Base-by-base conservation (phyloP, 1,284 basidiomycete genomes). In the Cryptococcus jaspeensis region DNA sequence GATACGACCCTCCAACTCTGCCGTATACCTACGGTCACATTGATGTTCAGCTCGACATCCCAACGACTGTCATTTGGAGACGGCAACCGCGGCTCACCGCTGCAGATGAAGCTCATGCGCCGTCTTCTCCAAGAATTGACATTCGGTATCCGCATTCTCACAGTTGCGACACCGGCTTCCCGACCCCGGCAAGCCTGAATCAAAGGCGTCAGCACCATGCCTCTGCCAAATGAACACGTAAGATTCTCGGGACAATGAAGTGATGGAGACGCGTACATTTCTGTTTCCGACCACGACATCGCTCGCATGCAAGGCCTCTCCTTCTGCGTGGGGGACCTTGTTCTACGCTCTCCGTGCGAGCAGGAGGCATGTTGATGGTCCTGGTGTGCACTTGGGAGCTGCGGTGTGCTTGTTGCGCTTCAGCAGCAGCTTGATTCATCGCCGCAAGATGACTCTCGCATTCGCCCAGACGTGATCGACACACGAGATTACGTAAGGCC, bases 121-220 rank as follows among this genome's bases (percentile, higher is more conserved):
- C n/a, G 47, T 44, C 48, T 50, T 55, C 32, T 55, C 54, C 12
- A 55, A 41, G n/a, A 50, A 50, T 12, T 50, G 39, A 49, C 54
- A 55, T 22, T 18, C 18, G 9, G 35, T 28, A 39, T 50, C 41
- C 12, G 54, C 54, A 18, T 49, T 38, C 15, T 50, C 39, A 45
- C 54, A 55, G 40, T 50, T 55, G 20, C 54, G n/a, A 51, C 54
- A 55, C n/a, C 49, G 38, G 40, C 54, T 55, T 15, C 41, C 54
- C 18, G 42, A 20, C 3, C 54, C 54, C 18, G 54, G 54, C 18
- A 55, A 35, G 36, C 54, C 54, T 55, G 28, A 32, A 9, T 9
- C 5, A 5, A 4, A 32, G 28, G 4, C 9, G 28, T 32, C 28
- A 32, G 28, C 9, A 32, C 28, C 5, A 5, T 32, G 9, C 9